phyloP scores from a whole-genome alignment of 129 eudicot genomes.

The Artemisia annua region DNA sequence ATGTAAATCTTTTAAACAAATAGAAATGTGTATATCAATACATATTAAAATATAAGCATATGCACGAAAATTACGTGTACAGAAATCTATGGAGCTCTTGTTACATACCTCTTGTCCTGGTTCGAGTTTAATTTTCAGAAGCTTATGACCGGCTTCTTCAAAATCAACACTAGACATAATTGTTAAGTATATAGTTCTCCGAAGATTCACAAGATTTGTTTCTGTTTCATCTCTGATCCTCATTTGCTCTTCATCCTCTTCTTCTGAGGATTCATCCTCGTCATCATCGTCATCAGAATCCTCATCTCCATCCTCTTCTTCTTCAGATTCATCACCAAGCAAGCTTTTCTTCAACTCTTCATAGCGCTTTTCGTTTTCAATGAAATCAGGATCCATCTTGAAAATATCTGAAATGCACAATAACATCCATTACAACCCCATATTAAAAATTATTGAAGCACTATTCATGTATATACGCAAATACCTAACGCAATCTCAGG shows the following conservation, averaged over 20 bases:
- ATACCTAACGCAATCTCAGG: conserved; percentile 78
- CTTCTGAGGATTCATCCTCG: conserved; percentile 66
- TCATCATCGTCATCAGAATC: conserved; percentile 66
- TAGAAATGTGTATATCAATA: background rate
- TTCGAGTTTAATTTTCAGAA: conserved; percentile 80
- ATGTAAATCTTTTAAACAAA: background rate
- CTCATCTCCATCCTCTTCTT: conserved; percentile 59
- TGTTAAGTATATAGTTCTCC: conserved; percentile 88
- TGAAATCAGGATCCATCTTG: conserved; percentile 71
- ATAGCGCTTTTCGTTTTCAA: conserved; percentile 73
- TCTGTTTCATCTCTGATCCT: conserved; percentile 87
- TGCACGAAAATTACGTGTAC: background rate
- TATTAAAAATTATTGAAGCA: conserved; percentile 16
- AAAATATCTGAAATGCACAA: conserved; percentile 60
- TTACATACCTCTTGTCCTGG: conserved; percentile 91
- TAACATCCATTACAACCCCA: background rate
- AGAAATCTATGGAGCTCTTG: background rate
- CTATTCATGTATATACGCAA: background rate
- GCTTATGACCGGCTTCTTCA: conserved; percentile 98
- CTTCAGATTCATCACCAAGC: conserved; percentile 86
- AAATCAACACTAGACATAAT: conserved; percentile 99
- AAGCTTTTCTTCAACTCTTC: conserved; percentile 84
- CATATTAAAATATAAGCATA: background rate
- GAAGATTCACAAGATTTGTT: conserved; percentile 79
- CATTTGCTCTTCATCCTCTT: conserved; percentile 74